Evolutionary conservation across 2,329 filamentous ascomycete genomes (phyloP), one percentile per base, ranked within the genome.

Genomic region (Fusarium beomiforme): DNA sequence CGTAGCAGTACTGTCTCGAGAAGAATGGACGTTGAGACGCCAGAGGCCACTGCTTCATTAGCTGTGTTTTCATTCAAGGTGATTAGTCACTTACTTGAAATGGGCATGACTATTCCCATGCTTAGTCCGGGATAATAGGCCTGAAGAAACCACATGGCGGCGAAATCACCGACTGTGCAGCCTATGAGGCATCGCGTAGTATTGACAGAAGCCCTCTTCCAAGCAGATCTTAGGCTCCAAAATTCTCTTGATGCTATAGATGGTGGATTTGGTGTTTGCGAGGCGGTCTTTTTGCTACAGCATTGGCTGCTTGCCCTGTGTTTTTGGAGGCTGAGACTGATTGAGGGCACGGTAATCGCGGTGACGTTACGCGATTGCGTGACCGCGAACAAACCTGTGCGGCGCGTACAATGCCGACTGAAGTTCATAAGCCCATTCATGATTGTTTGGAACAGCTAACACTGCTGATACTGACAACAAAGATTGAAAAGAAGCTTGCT

Each of bases 161-260:
- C 83, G 65, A 89, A 89, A 73, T 89, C 87, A n/a, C 87, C 87
- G 1, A 80, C 43, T 0, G 86, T 88, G 69, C 87, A 89, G 11
- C 87, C 87, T 4, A 86, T 77, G 3, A 89, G 81, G 64, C 87
- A 89, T 10, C 87, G 85, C 6, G 87, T 74, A 0, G 87, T 89
- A 70, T 89, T 89, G 69, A 89, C 74, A 0, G 80, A 79, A 1
- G 87, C 85, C n/a, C 87, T 79, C 29, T 78, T 80, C 87, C 87
- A 89, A 1, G 80, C 76, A 2, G 77, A 37, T 2, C 33, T 59
- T 0, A 78, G 79, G 2, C 49, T 26, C 82, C 82, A 83, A 50
- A 83, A 83, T 0, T 23, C 29, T 2, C n/a, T 11, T 4, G 56
- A 71, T 11, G 56, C 43, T 5, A 53, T 34, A 17, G 59, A 39